Conservation (phyloP, 108 stramenopile species). For the Skeletonema tropicum region DNA sequence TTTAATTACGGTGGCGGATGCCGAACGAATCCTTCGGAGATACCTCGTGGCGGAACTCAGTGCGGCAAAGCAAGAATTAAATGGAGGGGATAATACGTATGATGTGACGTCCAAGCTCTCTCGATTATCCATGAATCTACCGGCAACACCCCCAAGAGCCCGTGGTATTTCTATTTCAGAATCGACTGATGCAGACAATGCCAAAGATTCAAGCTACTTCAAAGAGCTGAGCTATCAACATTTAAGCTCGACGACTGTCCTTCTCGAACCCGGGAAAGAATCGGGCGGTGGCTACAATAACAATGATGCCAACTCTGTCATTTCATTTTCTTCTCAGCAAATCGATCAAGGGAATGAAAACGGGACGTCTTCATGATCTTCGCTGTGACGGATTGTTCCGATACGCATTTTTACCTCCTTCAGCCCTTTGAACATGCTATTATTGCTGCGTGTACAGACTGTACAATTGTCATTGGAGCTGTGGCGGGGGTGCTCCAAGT, state of each 20-base stretch:
- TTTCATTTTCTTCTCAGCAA: slow-evolving; percentile 43
- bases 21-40: slow-evolving; percentile 71
- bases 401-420: slow-evolving; percentile 90
- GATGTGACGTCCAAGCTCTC: slow-evolving; percentile 55
- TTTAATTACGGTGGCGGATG: slow-evolving; percentile 76
- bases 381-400: slow-evolving; percentile 86
- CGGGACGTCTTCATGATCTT: slow-evolving; percentile 79
- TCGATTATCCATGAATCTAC: slow-evolving; percentile 54
- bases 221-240: slow-evolving; percentile 82
- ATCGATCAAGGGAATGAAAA: slow-evolving; percentile 50
- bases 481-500: slow-evolving; percentile 88
- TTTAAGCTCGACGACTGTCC: slow-evolving; percentile 75
- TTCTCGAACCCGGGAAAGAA: slow-evolving; percentile 66
- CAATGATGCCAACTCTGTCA: slow-evolving; percentile 25
- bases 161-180: slow-evolving; percentile 36
- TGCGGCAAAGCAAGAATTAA: slow-evolving; percentile 58
- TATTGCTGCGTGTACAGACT: slow-evolving; percentile 86
- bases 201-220: slow-evolving; percentile 51
- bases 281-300: not conserved
- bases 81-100: slow-evolving; percentile 50
- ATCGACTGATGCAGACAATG: slow-evolving; percentile 18
- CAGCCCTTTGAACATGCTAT: slow-evolving; percentile 91
- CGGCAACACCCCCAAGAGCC: slow-evolving; percentile 33
- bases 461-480: slow-evolving; percentile 96
- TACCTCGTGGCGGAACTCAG: slow-evolving; percentile 75